Conservation (phyloP, 2,329 filamentous ascomycete genomes). For the Microdochium nivale region DNA sequence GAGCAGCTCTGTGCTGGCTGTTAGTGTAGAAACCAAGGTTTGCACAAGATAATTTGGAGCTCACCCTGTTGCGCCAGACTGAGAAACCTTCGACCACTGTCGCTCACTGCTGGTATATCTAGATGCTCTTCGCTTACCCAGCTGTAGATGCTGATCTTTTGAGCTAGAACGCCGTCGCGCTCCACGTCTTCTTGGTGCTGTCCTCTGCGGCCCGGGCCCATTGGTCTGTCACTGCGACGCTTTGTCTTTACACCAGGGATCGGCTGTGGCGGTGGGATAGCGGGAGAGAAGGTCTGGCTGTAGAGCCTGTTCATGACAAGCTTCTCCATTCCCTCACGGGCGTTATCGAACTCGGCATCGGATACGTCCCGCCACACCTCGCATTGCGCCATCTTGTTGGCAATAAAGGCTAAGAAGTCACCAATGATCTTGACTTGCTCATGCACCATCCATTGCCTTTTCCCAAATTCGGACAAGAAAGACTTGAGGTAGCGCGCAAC, state of each 20-base stretch:
- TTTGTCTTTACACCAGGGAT: conserved; percentile 60
- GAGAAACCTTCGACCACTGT: conserved; percentile 82
- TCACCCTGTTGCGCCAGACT: conserved; percentile 78
- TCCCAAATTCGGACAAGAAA: conserved; percentile 88
- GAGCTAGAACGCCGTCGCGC: conserved; percentile 86
- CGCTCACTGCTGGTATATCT: conserved; percentile 77
- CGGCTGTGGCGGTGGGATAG: conserved; percentile 74
- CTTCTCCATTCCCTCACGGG: conserved; percentile 98
- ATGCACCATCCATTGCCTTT: conserved; percentile 99
- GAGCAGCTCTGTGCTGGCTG: conserved; percentile 61
- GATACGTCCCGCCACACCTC: conserved; percentile 95
- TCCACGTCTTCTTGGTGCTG: conserved; percentile 99
- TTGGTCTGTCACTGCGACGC: conserved; percentile 58
- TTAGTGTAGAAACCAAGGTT: conserved; percentile 5
- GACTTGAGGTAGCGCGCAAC: conserved; percentile 93
- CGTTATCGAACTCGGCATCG: conserved; percentile 96
- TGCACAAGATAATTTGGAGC: conserved; percentile 8
- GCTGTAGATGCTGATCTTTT: conserved; percentile 94
- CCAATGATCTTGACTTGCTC: conserved; percentile 98
- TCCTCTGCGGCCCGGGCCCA: conserved; percentile 77
- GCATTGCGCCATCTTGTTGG: conserved; percentile 95
- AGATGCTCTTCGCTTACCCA: conserved; percentile 93
- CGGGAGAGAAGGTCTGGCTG: conserved; percentile 90
- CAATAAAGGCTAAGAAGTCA: conserved; percentile 93
- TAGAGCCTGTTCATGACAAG: conserved; percentile 98